A percentile compares a stretch with the other conserved stretches of the same genome.
These are phyloP conservation scores for Podaxis pistillaris DNA, from an alignment of 768 basidiomycete species.

Conservation along the genomic window DNA sequence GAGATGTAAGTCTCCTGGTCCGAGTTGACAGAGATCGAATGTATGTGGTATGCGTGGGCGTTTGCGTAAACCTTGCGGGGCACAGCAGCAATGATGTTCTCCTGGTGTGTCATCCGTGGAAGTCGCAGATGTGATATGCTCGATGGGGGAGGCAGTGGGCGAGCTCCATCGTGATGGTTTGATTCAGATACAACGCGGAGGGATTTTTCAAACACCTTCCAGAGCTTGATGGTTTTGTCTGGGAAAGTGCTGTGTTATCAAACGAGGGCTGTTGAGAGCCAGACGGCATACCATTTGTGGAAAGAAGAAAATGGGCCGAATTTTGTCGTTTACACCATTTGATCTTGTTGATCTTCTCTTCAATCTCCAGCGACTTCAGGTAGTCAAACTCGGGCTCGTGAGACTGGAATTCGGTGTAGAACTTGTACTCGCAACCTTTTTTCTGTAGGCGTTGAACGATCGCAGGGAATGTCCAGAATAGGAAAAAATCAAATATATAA, in stretches of 20 bases:
- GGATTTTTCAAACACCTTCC: slow-evolving; percentile 99
- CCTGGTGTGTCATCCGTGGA: slow-evolving; percentile 90
- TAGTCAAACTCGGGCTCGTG: slow-evolving; percentile 99
- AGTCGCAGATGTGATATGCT: slow-evolving; percentile 66
- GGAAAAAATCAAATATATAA: slow-evolving; percentile 1
- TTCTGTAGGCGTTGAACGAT: slow-evolving; percentile 52
- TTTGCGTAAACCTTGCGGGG: slow-evolving; percentile 99
- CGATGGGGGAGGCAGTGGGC: slow-evolving; percentile 62
- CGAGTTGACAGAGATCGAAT: slow-evolving; percentile 98
- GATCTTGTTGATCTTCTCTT: slow-evolving; percentile 99
- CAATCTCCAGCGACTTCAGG: slow-evolving; percentile 98
- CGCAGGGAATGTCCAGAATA: slow-evolving; percentile 17
- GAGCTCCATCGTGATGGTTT: slow-evolving; percentile 84
- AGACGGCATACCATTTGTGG: slow-evolving; percentile 81
- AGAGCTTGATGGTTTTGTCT: slow-evolving; percentile 99
- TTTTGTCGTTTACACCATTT: slow-evolving; percentile 99
- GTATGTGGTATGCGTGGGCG: slow-evolving; percentile 99
- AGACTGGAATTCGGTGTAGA: slow-evolving; percentile 99
- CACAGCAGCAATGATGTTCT: slow-evolving; percentile 97
- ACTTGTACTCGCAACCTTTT: slow-evolving; percentile 99
- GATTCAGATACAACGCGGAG: slow-evolving; percentile 95
- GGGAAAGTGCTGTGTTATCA: slow-evolving; percentile 17
- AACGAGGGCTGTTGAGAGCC: neutral
- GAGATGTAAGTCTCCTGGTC: slow-evolving; percentile 99
- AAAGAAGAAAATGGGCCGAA: slow-evolving; percentile 92